A percentile compares a stretch with the other conserved stretches of the same genome.
phyloP scores from a whole-genome alignment of 495 filamentous ascomycete species.

The Xylaria curta region DNA sequence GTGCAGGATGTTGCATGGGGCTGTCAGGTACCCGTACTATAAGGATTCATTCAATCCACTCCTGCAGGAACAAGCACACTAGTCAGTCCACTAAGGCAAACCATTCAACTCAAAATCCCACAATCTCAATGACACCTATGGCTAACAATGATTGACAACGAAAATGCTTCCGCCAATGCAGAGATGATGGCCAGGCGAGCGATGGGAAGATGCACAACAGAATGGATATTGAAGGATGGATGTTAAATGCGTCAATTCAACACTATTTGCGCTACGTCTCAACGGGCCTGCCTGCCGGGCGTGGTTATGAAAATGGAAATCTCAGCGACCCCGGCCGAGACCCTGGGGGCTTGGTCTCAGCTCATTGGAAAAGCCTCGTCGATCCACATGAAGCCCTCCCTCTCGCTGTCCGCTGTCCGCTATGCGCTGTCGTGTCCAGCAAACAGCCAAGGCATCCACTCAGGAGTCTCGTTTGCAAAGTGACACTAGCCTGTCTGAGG shows the following conservation, averaged over 20 bases:
- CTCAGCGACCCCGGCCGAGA: background rate
- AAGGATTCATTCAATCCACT: slow-evolving; percentile 3
- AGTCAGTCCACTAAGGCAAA: background rate
- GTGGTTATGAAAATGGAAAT: background rate
- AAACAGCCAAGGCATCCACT: slow-evolving; percentile 17
- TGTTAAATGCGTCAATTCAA: background rate
- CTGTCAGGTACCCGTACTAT: background rate
- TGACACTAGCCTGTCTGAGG: slow-evolving; percentile 4
- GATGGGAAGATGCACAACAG: background rate
- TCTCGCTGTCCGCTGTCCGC: no score
- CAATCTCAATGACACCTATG: background rate
- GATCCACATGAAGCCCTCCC: slow-evolving; percentile 17
- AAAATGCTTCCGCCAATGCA: background rate
- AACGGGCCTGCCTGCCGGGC: background rate
- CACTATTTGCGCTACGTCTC: background rate
- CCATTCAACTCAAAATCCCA: background rate
- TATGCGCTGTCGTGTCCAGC: background rate
- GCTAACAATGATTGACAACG: background rate
- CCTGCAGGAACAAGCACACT: slow-evolving; percentile 39
- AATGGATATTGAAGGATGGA: background rate
- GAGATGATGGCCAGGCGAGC: background rate
- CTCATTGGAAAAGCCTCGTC: slow-evolving; percentile 7
- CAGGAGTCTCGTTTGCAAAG: slow-evolving; percentile 11
- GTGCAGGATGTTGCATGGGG: background rate
- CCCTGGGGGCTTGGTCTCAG: background rate